phyloP scores from a whole-genome alignment of 805 yeast genomes.

The Ogataea zsoltii region DNA sequence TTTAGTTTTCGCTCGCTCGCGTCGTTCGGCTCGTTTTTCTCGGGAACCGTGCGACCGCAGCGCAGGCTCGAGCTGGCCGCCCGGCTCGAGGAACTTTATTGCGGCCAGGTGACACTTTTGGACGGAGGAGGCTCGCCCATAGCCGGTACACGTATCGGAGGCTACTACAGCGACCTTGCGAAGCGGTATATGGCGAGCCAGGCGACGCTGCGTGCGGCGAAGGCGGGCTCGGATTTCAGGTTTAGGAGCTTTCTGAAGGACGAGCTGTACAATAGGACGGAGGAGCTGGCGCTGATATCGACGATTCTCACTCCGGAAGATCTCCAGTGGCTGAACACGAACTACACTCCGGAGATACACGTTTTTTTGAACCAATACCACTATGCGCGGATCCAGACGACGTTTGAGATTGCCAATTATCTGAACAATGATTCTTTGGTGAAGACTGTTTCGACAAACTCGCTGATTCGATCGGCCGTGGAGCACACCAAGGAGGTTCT shows the following conservation, averaged over 20 bases:
- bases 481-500: constrained; percentile 26
- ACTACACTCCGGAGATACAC: constrained; percentile 24
- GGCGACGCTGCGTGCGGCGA: constrained; percentile 3
- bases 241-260: constrained; percentile 18
- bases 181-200: constrained; percentile 9
- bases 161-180: constrained; percentile 17
- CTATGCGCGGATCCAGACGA: constrained; percentile 25
- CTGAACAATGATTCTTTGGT: constrained; percentile 19
- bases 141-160: constrained; percentile 6
- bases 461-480: constrained; percentile 20
- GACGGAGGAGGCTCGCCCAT: constrained; percentile 8
- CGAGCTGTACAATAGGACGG: constrained; percentile 20
- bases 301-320: constrained; percentile 17
- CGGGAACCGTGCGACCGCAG: constrained; percentile 2
- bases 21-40: constrained; percentile 7
- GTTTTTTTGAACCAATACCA: constrained; percentile 28
- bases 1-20: constrained; percentile 5
- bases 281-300: constrained; percentile 21
- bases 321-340: constrained; percentile 18
- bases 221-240: constrained; percentile 10
- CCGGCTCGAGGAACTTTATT: constrained; percentile 7
- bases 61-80: constrained; percentile 2
- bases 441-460: constrained; percentile 12
- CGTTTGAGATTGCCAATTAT: constrained; percentile 28
- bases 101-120: constrained; percentile 8